Percentiles rank a stretch among this genome's conserved stretches.
phyloP scores from a whole-genome alignment of 1,139 yeast genomes.

The Candida sp. region DNA sequence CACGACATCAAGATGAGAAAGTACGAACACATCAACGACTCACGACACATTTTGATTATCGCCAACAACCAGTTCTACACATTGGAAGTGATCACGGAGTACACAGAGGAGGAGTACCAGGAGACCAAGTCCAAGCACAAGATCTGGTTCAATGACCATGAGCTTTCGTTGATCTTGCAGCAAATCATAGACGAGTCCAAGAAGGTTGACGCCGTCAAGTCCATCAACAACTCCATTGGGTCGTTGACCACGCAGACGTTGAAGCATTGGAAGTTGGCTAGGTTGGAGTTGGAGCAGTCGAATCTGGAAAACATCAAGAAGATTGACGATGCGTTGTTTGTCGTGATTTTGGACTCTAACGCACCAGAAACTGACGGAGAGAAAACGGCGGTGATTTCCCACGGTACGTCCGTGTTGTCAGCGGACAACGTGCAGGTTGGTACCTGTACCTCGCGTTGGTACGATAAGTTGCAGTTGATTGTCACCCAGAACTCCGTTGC shows the following conservation, averaged over 20 bases:
- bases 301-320: slow-evolving; percentile 47
- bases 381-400: slow-evolving; percentile 52
- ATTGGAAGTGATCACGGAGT: slow-evolving; percentile 55
- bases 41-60: slow-evolving; percentile 58
- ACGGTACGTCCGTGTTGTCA: slow-evolving; percentile 65
- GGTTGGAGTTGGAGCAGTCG: slow-evolving; percentile 50
- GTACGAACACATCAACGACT: slow-evolving; percentile 26
- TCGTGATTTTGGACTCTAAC: slow-evolving; percentile 66
- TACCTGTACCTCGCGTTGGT: slow-evolving; percentile 80
- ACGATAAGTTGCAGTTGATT: slow-evolving; percentile 73
- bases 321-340: slow-evolving; percentile 70
- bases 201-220: slow-evolving; percentile 39
- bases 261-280: slow-evolving; percentile 63
- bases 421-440: slow-evolving; percentile 68
- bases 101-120: slow-evolving; percentile 34
- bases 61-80: slow-evolving; percentile 67
- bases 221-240: slow-evolving; percentile 63
- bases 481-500: slow-evolving; percentile 75
- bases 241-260: slow-evolving; percentile 72
- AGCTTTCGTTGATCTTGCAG: slow-evolving; percentile 54
- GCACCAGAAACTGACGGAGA: slow-evolving; percentile 57
- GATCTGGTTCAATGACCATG: slow-evolving; percentile 58
- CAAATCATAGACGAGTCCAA: slow-evolving; percentile 51
- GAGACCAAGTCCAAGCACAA: slow-evolving; percentile 26
- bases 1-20: slow-evolving; percentile 35